Evolutionary conservation across 108 stramenopile genomes (phyloP), one percentile per base, ranked within the genome.

Genomic region (Pseudonitzschia multiseries): DNA sequence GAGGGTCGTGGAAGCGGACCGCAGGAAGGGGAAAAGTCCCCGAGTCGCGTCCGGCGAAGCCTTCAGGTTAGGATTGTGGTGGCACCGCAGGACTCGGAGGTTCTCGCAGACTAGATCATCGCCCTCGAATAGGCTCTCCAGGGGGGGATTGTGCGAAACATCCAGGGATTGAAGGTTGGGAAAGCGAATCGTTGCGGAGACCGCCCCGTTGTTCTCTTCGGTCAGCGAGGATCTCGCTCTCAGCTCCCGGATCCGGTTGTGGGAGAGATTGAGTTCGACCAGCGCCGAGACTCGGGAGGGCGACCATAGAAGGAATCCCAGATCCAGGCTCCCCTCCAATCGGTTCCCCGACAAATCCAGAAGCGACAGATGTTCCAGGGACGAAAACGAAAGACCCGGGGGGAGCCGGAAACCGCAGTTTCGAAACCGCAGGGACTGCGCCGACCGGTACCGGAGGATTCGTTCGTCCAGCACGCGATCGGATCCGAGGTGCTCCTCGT

Each of bases 261-360:
- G 27, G 31, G 78, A 57, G 20, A 79, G 70, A 63, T 79, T 68
- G 15, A 79, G 65, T 31, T 79, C 71, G 13, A 67, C 65, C 36
- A 79, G 36, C 2, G 14, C 28, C n/a, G 41, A 22, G 15, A 20
- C 33, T 29, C 9, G 13, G 1, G 6, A 31, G 61, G 36, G 36
- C 9, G 33, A 62, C 18, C 61, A 32, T 22, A 56, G 54, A 0
- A 71, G 42, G 0, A 54, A 33, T 6, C 52, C 48, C 5, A 79
- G 15, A 5, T 57, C 48, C 41, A 79, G 61, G 4, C 41, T 56
- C 2, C 32, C 31, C 27, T 54, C 20, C 60, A 79, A 1, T 59
- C 29, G 51, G 63, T 78, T 78, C 15, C 71, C 65, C 48, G 63
- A 69, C 4, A 78, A 27, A 60, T 78, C 77, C 48, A 78, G 48